These are phyloP conservation scores for Trichoderma sp. DNA, from an alignment of 2,329 filamentous ascomycete species.

Conservation along the genomic window DNA sequence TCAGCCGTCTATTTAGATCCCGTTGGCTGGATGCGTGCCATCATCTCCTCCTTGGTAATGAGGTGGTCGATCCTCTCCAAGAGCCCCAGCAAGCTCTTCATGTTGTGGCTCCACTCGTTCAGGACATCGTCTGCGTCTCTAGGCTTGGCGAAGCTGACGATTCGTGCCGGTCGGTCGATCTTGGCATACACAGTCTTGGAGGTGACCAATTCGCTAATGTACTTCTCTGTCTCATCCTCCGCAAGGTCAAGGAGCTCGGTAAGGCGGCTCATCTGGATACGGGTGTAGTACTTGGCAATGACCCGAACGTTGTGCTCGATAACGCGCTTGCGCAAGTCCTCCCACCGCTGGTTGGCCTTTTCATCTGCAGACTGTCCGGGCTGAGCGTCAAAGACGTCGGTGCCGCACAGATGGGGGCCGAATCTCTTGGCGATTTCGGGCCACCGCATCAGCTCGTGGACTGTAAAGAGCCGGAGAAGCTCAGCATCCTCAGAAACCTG, in stretches of 20 bases:
- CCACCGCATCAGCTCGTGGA: constrained; percentile 98
- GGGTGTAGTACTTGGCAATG: constrained; percentile 97
- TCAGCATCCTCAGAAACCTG: constrained; percentile 79
- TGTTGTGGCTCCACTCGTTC: constrained; percentile 98
- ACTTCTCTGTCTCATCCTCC: constrained; percentile 97
- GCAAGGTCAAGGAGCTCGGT: constrained; percentile 88
- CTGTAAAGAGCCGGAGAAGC: constrained; percentile 90
- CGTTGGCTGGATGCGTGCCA: constrained; percentile 87
- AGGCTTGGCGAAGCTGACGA: constrained; percentile 94
- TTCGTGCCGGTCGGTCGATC: constrained; percentile 88
- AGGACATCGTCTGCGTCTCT: constrained; percentile 93
- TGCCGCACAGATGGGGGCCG: constrained; percentile 81
- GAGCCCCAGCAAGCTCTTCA: constrained; percentile 86
- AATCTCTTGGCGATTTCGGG: constrained; percentile 88
- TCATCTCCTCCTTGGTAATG: constrained; percentile 99
- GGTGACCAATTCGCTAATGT: constrained; percentile 95
- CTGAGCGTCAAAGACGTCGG: constrained; percentile 81
- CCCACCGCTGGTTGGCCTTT: constrained; percentile 84
- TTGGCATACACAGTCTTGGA: constrained; percentile 98
- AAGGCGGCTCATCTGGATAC: constrained; percentile 88
- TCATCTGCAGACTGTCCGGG: constrained; percentile 68
- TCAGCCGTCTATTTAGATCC: constrained; percentile 37
- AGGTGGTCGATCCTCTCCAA: constrained; percentile 93
- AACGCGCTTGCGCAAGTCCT: constrained; percentile 94
- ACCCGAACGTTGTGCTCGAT: constrained; percentile 99